Percentiles rank a stretch among this genome's conserved stretches.
Evolutionary conservation across 352 stramenopile species (phyloP).

Genomic region (Globisporangium emineosum): DNA sequence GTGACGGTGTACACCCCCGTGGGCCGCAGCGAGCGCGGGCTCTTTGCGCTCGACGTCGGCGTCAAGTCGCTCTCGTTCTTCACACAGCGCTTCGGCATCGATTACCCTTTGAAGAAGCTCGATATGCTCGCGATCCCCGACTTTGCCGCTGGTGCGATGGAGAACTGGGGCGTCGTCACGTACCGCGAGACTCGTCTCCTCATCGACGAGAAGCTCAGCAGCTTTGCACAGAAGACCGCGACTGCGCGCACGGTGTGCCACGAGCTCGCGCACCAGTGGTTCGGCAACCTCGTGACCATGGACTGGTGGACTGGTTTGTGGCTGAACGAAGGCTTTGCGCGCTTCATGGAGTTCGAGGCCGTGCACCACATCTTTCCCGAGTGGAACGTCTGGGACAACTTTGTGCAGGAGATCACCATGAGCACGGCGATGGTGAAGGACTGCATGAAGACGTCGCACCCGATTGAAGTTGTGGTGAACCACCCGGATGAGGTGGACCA

Average conservation of each 20-base stretch:
- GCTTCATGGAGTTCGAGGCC: constrained; percentile 95
- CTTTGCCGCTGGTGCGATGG: constrained; percentile 96
- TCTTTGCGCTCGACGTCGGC: constrained; percentile 88
- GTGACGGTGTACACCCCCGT: constrained; percentile 95
- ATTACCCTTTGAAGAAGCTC: constrained; percentile 97
- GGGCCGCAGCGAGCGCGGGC: constrained; percentile 86
- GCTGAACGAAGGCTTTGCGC: constrained; percentile 98
- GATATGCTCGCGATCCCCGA: constrained; percentile 98
- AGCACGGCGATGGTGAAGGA: constrained; percentile 91
- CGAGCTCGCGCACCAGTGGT: constrained; percentile 97
- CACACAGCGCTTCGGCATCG: constrained; percentile 65
- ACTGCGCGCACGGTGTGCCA: constrained; percentile 96
- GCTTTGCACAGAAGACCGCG: constrained; percentile 57
- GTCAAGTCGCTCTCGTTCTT: constrained; percentile 72
- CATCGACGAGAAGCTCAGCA: constrained; percentile 75
- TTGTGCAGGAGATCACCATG: constrained; percentile 83
- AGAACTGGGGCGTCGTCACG: constrained; percentile 96
- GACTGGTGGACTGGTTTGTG: constrained; percentile 95
- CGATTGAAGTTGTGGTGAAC: constrained; percentile 94
- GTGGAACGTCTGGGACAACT: constrained; percentile 97
- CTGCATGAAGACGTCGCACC: constrained; percentile 88
- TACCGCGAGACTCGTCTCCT: constrained; percentile 94
- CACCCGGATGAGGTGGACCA: constrained; percentile 95
- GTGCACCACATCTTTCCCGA: constrained; percentile 92
- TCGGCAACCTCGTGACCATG: constrained; percentile 99